These are phyloP conservation scores for Dryas drummondii DNA, from an alignment of 306 rosid species.

Conservation along the genomic window DNA sequence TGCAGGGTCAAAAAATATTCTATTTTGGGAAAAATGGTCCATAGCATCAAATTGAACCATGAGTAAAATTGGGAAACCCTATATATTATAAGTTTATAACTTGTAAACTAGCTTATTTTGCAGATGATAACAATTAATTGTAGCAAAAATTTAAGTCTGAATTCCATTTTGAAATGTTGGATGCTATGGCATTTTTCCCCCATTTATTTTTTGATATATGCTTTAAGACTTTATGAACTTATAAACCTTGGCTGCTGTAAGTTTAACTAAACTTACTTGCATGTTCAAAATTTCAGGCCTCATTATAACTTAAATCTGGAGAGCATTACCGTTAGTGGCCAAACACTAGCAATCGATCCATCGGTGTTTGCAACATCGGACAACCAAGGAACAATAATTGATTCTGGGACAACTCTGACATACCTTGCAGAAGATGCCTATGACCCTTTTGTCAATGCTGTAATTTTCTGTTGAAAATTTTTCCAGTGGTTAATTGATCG, in stretches of 20 bases:
- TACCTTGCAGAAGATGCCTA: slow-evolving; percentile 72
- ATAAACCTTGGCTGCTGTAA: slow-evolving; percentile 11
- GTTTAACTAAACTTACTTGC: slow-evolving; percentile 17
- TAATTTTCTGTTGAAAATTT: slow-evolving; percentile 34
- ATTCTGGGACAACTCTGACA: slow-evolving; percentile 78
- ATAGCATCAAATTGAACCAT: too few species aligned
- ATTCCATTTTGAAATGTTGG: not conserved
- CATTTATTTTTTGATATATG: not conserved
- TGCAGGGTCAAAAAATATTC: too few species aligned
- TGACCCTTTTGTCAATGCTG: slow-evolving; percentile 65
- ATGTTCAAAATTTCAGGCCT: slow-evolving; percentile 59
- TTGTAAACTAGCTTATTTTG: not conserved
- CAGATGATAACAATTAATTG: too few species aligned
- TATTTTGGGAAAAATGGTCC: too few species aligned
- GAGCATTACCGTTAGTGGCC: slow-evolving; percentile 69
- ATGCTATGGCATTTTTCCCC: too few species aligned
- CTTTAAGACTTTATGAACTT: too few species aligned
- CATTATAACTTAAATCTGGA: slow-evolving; percentile 73
- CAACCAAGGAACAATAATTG: slow-evolving; percentile 64
- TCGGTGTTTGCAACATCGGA: slow-evolving; percentile 61
- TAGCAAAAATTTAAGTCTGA: not conserved
- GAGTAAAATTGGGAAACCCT: too few species aligned
- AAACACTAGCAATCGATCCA: slow-evolving; percentile 45
- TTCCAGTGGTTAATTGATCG: slow-evolving; percentile 19
- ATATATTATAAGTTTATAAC: too few species aligned